These are phyloP conservation scores for Catunica adiposa DNA, from an alignment of 2,329 filamentous ascomycete species.

Conservation along the genomic window DNA sequence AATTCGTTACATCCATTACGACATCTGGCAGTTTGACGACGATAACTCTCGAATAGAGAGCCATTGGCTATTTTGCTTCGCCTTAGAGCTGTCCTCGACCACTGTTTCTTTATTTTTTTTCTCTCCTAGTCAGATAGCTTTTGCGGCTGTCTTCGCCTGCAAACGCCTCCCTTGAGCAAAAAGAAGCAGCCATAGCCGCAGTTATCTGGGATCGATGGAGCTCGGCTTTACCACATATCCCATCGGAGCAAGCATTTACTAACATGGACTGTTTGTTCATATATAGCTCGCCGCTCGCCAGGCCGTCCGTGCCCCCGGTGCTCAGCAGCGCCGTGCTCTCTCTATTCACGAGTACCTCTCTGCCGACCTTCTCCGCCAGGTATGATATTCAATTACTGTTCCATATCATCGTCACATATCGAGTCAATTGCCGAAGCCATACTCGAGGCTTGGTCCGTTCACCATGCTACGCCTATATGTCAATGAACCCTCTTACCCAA, in stretches of 20 bases:
- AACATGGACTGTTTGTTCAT: constrained; percentile 2
- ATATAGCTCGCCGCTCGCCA: constrained; percentile 23
- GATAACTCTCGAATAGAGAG: too few species aligned
- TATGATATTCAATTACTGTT: constrained; percentile 22
- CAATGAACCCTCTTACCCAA: neutral
- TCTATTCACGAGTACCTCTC: constrained; percentile 98
- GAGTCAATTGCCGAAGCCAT: neutral
- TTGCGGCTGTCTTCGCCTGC: neutral
- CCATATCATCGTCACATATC: neutral
- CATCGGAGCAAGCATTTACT: constrained; percentile 7
- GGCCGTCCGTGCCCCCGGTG: constrained; percentile 43
- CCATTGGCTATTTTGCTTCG: too few species aligned
- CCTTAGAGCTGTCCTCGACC: neutral
- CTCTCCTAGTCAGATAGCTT: neutral
- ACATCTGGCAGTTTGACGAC: too few species aligned
- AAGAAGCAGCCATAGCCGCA: constrained; percentile 9
- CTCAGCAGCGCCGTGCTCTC: constrained; percentile 71
- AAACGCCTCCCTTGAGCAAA: neutral
- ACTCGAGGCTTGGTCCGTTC: neutral
- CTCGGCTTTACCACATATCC: constrained; percentile 11
- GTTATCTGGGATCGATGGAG: constrained; percentile 13
- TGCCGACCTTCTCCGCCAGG: constrained; percentile 69
- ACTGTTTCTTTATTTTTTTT: neutral
- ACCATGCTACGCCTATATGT: neutral
- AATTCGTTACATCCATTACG: too few species aligned